Percentiles rank a stretch among this genome's conserved stretches.
phyloP scores from a whole-genome alignment of 441 rosid genomes.

The Theobroma grandiflorum region DNA sequence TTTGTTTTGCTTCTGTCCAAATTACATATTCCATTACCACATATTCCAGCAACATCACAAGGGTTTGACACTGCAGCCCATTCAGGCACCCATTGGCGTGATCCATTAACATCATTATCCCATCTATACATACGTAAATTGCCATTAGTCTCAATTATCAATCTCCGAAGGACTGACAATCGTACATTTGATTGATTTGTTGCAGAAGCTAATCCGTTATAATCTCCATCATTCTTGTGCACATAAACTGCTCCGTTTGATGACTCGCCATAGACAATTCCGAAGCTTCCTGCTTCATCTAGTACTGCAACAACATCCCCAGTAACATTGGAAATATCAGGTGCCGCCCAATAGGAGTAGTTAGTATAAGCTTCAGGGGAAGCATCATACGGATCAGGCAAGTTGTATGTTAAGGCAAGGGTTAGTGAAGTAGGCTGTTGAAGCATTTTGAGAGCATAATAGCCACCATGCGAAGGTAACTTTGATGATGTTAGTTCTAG shows the following conservation, averaged over 20 bases:
- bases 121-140: constrained; percentile 81
- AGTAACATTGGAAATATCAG: constrained; percentile 86
- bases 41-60: constrained; percentile 82
- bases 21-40: constrained; percentile 86
- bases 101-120: constrained; percentile 82
- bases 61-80: constrained; percentile 97
- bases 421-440: constrained; percentile 87
- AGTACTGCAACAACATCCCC: constrained; percentile 78
- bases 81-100: constrained; percentile 83
- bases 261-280: constrained; percentile 82
- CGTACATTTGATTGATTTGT: constrained; percentile 46
- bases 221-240: constrained; percentile 69
- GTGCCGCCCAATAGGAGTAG: constrained; percentile 86
- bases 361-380: constrained; percentile 51
- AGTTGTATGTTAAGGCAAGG: constrained; percentile 81
- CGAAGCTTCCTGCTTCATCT: constrained; percentile 85
- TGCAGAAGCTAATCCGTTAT: constrained; percentile 47
- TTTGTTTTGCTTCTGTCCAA: constrained; percentile 72
- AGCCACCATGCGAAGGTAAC: constrained; percentile 55
- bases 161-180: constrained; percentile 52
- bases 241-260: constrained; percentile 80
- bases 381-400: constrained; percentile 46
- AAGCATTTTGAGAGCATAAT: constrained; percentile 83
- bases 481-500: constrained; percentile 68
- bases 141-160: constrained; percentile 79